A percentile compares a stretch with the other conserved stretches of the same genome.
Evolutionary conservation across 148 eudicot species (phyloP).

Genomic region (Simmondsia chinensis): DNA sequence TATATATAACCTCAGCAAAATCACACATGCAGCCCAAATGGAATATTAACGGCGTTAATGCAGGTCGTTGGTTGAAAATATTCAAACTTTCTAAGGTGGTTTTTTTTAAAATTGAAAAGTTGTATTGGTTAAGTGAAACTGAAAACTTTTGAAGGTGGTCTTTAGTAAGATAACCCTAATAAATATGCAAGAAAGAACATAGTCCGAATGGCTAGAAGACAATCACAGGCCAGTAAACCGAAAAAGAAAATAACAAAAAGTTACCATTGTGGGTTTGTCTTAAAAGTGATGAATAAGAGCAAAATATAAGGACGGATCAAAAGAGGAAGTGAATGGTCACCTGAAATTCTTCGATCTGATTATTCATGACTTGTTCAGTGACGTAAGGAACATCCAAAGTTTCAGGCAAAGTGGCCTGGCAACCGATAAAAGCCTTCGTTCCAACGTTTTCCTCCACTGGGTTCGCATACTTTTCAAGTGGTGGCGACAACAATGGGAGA

Average conservation of each 20-base stretch:
- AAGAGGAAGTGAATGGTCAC: slow-evolving; percentile 18
- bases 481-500: slow-evolving; percentile 38
- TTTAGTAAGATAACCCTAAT: background rate
- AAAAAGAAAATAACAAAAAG: background rate
- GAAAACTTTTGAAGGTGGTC: too few species aligned
- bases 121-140: too few species aligned
- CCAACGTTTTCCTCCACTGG: slow-evolving; percentile 44
- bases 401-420: slow-evolving; percentile 17
- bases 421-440: slow-evolving; percentile 35
- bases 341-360: slow-evolving; percentile 79
- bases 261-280: too few species aligned
- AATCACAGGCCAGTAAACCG: too few species aligned
- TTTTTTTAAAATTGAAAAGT: too few species aligned
- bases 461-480: slow-evolving; percentile 60
- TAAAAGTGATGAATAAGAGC: background rate
- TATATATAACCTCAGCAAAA: too few species aligned
- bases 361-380: slow-evolving; percentile 45
- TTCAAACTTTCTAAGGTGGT: too few species aligned
- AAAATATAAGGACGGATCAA: background rate
- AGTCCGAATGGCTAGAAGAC: background rate
- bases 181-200: too few species aligned
- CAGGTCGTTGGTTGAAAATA: too few species aligned
- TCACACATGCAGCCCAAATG: too few species aligned
- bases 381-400: slow-evolving; percentile 29
- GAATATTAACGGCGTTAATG: too few species aligned